Evolutionary conservation across 306 rosid genomes (phyloP).

Genomic region (Castanea mollissima): DNA sequence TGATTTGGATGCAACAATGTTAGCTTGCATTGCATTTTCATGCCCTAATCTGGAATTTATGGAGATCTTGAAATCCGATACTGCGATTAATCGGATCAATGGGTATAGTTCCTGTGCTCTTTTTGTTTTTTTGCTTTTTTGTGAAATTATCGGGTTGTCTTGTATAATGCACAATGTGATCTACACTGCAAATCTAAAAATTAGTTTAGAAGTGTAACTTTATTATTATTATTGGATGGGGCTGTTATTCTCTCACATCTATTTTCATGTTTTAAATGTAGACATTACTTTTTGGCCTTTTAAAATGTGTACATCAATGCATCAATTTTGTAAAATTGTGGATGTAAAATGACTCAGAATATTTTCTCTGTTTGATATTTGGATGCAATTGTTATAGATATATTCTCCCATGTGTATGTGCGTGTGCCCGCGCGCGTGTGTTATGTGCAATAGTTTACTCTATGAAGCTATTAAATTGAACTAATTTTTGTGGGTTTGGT

Average conservation of each 20-base stretch:
- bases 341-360: too few relatives aligned
- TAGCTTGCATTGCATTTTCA: conserved; percentile 91
- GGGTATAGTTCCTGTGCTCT: conserved; percentile 48
- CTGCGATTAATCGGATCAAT: conserved; percentile 70
- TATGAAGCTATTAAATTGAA: background rate
- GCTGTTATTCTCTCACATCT: too few relatives aligned
- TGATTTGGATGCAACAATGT: conserved; percentile 88
- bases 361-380: background rate
- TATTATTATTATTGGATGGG: background rate
- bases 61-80: conserved; percentile 56
- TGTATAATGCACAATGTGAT: background rate
- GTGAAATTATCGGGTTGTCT: background rate
- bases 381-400: background rate
- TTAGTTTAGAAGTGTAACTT: background rate
- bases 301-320: too few relatives aligned
- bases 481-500: too few relatives aligned
- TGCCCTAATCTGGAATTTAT: conserved; percentile 81
- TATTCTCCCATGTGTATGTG: background rate
- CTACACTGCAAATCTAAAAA: too few relatives aligned
- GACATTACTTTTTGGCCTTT: too few relatives aligned
- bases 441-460: background rate
- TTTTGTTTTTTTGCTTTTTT: background rate
- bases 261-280: too few relatives aligned
- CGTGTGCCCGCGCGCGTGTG: background rate
- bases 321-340: too few relatives aligned